phyloP scores from a whole-genome alignment of 257 asterid genomes.

The Fraxinus quadrangulata region DNA sequence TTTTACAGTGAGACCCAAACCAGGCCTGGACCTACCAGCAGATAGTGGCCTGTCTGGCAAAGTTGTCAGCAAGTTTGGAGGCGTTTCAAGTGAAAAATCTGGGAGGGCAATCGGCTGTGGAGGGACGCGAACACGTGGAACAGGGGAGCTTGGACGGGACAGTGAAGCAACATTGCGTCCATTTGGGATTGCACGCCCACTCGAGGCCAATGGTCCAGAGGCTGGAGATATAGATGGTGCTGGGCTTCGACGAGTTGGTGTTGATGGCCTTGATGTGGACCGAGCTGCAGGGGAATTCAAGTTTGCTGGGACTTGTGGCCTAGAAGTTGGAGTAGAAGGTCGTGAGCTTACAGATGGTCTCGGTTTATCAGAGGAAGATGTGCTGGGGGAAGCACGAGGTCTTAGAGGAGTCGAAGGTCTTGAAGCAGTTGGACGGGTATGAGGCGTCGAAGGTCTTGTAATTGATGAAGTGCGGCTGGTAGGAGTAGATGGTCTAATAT shows the following conservation, averaged over 20 bases:
- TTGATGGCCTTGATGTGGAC: conserved; percentile 86
- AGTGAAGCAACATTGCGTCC: conserved; percentile 57
- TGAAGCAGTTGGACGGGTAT: conserved; percentile 62
- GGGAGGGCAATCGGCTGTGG: conserved; percentile 71
- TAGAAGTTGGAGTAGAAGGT: conserved; percentile 95
- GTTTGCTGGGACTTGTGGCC: conserved; percentile 70
- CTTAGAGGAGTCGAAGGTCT: conserved; percentile 90
- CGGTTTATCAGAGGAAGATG: conserved; percentile 61
- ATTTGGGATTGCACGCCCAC: conserved; percentile 55
- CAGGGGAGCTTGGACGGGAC: conserved; percentile 97
- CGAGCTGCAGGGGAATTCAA: conserved; percentile 56
- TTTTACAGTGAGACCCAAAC: conserved; percentile 49
- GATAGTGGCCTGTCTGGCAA: conserved; percentile 93
- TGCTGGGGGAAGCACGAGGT: conserved; percentile 54
- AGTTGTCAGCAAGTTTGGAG: conserved; percentile 93
- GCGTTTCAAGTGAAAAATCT: conserved; percentile 87
- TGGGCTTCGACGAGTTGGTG: conserved; percentile 83
- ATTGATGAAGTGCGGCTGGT: conserved; percentile 64
- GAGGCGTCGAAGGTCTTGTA: conserved; percentile 83
- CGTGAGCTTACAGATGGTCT: conserved; percentile 80
- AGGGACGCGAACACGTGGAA: conserved; percentile 69
- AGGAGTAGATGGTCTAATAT: conserved; percentile 94
- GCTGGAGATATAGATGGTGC: conserved; percentile 60
- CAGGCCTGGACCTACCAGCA: conserved; percentile 97
- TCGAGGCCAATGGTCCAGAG: conserved; percentile 63